Evolutionary conservation across 2,329 filamentous ascomycete species (phyloP), one percentile per base, ranked within the genome.

Genomic region (Scytalidium sp.): DNA sequence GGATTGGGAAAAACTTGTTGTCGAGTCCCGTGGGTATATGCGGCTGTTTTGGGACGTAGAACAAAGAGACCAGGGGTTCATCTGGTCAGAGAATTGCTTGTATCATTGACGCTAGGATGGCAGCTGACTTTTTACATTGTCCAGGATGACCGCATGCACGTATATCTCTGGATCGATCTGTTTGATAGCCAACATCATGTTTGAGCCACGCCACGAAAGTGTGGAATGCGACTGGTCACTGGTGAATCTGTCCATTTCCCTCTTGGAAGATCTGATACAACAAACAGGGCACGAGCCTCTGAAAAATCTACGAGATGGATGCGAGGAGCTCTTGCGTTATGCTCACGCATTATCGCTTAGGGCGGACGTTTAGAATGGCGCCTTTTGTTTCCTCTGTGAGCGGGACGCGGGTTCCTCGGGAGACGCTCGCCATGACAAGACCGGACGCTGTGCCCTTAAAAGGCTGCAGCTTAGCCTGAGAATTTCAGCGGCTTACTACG

Each of bases 111-210:
- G 10, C 27, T 46, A 10, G 32, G 19, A 45, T 44, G 36, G 23
- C 46, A 29, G 44, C 51, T 60, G 43, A 56, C 46, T 11, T 23
- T 3, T 32, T 45, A 25, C n/a, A 29, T 32, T 39, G 50, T 45
- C 51, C 51, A 61, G 59, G 59, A 58, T 48, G 49, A 60, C 56
- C 22, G 50, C 52, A 22, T 61, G 59, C 47, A 27, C 58, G 40
- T 53, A 59, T 41, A 58, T 59, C 47, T 53, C 58, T 32, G 56
- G 52, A 41, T 53, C 58, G 53, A 23, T 61, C 47, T 46, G 56
- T 39, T 54, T 61, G 46, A 60, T 50, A 23, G 51, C 51, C 41
- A 61, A 61, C 52, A 54, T 39, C 50, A 54, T 61, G 56, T 54
- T 54, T 25, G 49, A 47, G 41, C 51, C 57, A 43, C 29, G 50